phyloP scores from a whole-genome alignment of 2,329 filamentous ascomycete genomes.

The Alternaria rosae region DNA sequence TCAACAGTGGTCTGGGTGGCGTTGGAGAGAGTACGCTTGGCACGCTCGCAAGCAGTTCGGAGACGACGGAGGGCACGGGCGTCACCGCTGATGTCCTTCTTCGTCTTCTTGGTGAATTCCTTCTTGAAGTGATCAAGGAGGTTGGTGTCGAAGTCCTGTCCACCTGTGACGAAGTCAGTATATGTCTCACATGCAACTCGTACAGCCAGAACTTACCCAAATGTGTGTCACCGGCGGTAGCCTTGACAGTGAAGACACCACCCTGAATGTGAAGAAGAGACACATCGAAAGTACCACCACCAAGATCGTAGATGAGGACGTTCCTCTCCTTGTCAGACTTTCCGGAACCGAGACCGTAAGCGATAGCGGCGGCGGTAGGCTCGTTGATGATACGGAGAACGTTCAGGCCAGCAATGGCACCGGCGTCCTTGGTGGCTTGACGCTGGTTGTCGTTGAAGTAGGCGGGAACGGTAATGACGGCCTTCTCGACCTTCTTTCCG shows the following conservation, averaged over 20 bases:
- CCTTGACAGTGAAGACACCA: constrained; percentile 99
- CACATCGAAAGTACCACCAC: constrained; percentile 99
- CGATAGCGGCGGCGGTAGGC: constrained; percentile 96
- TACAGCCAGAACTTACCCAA: constrained; percentile 67
- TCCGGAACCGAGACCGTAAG: constrained; percentile 94
- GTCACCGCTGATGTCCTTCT: constrained; percentile 73
- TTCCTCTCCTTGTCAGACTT: constrained; percentile 98
- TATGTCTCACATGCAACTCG: neutral
- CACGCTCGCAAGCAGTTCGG: constrained; percentile 97
- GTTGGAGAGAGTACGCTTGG: constrained; percentile 98
- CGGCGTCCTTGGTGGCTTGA: constrained; percentile 98
- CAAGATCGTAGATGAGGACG: constrained; percentile 99
- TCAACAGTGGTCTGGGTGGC: constrained; percentile 97
- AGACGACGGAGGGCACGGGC: constrained; percentile 94
- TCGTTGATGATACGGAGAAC: constrained; percentile 99
- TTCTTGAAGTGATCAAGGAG: constrained; percentile 97
- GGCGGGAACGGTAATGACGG: constrained; percentile 96
- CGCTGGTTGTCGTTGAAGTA: constrained; percentile 99
- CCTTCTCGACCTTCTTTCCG: constrained; percentile 98
- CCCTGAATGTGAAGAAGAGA: constrained; percentile 98
- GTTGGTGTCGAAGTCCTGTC: constrained; percentile 95
- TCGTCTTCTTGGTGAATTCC: constrained; percentile 82
- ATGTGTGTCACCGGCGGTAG: constrained; percentile 96
- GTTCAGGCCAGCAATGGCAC: constrained; percentile 96
- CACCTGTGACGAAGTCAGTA: neutral